Percentiles rank a stretch among this genome's conserved stretches.
Conservation (phyloP, 108 stramenopile species). For the Nitzschia sp. region DNA sequence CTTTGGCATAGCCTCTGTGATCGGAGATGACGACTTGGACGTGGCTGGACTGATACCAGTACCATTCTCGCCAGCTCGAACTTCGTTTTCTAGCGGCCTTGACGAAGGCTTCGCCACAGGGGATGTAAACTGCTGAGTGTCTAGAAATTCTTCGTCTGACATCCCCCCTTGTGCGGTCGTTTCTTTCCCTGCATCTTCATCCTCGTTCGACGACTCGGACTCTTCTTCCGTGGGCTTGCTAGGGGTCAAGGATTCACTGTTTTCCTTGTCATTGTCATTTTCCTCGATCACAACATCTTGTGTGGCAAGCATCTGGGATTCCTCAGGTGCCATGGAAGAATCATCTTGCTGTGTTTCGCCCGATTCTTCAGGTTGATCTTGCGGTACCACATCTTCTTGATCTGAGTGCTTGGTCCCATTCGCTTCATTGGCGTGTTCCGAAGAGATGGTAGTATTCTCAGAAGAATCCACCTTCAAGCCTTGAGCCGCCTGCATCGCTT, state of each 20-base stretch:
- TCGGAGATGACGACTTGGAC: neutral
- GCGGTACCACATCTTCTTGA: neutral
- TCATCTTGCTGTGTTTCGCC: neutral
- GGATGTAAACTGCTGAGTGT: neutral
- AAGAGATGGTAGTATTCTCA: too few species aligned
- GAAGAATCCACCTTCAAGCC: too few species aligned
- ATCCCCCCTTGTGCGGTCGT: neutral
- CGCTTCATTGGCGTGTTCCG: neutral
- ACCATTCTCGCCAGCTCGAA: neutral
- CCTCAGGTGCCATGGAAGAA: neutral
- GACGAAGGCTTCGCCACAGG: neutral
- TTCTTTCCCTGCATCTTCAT: neutral
- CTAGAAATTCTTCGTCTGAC: neutral
- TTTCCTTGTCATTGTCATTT: neutral
- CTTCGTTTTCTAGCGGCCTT: neutral
- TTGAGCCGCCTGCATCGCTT: constrained; percentile 7
- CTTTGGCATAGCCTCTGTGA: neutral
- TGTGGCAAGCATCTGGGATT: neutral
- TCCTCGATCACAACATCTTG: neutral
- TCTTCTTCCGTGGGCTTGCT: neutral
- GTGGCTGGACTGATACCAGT: neutral
- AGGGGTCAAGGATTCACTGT: neutral
- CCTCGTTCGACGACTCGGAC: neutral
- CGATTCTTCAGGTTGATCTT: neutral
- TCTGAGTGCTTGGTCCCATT: neutral